phyloP scores from a whole-genome alignment of 2,329 filamentous ascomycete genomes.

The Pezicula neosporulosa region DNA sequence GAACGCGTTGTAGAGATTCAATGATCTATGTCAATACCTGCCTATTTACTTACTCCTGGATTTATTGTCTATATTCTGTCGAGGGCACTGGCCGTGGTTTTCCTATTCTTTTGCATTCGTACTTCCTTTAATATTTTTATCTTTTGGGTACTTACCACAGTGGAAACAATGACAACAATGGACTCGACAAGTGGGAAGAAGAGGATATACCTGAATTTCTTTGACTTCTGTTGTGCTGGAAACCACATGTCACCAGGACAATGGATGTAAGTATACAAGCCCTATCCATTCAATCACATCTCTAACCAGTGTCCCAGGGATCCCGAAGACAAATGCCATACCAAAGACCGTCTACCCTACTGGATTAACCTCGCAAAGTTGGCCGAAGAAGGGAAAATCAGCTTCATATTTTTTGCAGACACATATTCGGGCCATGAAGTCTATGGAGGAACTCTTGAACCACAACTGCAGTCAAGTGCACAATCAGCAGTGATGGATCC shows the following conservation, averaged over 20 bases:
- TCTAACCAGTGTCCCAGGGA: background rate
- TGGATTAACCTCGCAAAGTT: background rate
- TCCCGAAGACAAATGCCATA: background rate
- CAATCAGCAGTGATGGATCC: slow-evolving; percentile 36
- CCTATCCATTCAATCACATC: background rate
- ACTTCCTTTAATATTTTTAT: too few relatives aligned
- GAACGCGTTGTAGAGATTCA: too few relatives aligned
- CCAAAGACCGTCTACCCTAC: background rate
- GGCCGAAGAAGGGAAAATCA: background rate
- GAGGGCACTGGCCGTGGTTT: too few relatives aligned
- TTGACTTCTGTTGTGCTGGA: background rate
- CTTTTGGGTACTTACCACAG: too few relatives aligned
- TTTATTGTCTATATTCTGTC: too few relatives aligned
- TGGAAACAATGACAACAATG: background rate
- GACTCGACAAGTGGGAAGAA: background rate
- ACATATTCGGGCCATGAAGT: background rate
- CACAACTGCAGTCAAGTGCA: background rate
- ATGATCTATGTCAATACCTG: too few relatives aligned
- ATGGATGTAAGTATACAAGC: background rate
- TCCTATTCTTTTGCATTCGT: too few relatives aligned
- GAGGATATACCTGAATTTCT: background rate
- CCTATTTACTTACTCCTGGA: too few relatives aligned
- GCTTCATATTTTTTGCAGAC: background rate
- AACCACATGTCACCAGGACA: background rate
- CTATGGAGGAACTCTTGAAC: background rate